phyloP scores from a whole-genome alignment of 2,329 filamentous ascomycete species.

The Talaromyces sp. region DNA sequence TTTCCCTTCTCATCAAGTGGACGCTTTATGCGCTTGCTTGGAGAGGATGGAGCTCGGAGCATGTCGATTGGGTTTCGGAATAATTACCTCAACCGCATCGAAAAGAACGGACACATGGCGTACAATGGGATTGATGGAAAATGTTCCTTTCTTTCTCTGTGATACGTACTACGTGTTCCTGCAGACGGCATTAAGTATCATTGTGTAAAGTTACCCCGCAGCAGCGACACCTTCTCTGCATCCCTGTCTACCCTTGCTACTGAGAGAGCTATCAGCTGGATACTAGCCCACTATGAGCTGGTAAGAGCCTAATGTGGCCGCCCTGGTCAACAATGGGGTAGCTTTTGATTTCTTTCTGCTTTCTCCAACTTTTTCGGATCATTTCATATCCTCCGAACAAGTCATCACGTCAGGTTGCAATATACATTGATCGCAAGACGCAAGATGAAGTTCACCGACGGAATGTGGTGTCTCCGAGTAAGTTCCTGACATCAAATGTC shows the following conservation, averaged over 20 bases:
- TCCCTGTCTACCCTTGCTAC: not conserved
- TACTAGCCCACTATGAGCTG: not conserved
- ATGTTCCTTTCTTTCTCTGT: not conserved
- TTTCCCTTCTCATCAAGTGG: conserved; percentile 36
- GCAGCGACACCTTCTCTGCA: not conserved
- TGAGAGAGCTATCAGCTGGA: not conserved
- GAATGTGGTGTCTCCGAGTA: conserved; percentile 39
- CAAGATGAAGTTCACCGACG: conserved; percentile 42
- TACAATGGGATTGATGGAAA: not conserved
- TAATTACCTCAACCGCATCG: too few species aligned
- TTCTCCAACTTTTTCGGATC: not conserved
- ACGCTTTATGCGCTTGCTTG: conserved; percentile 37
- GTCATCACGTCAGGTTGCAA: not conserved
- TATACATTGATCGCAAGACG: conserved; percentile 22
- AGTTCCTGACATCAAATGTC: not conserved
- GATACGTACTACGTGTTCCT: not conserved
- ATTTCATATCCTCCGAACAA: not conserved
- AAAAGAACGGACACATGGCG: too few species aligned
- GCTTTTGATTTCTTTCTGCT: not conserved
- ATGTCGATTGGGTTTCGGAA: not conserved
- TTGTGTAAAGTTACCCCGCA: not conserved
- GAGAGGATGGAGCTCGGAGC: conserved; percentile 29
- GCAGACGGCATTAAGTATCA: not conserved
- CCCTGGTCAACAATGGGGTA: not conserved
- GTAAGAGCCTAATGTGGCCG: not conserved